phyloP scores from a whole-genome alignment of 179 eudicot species.

The Camellia oleifera region DNA sequence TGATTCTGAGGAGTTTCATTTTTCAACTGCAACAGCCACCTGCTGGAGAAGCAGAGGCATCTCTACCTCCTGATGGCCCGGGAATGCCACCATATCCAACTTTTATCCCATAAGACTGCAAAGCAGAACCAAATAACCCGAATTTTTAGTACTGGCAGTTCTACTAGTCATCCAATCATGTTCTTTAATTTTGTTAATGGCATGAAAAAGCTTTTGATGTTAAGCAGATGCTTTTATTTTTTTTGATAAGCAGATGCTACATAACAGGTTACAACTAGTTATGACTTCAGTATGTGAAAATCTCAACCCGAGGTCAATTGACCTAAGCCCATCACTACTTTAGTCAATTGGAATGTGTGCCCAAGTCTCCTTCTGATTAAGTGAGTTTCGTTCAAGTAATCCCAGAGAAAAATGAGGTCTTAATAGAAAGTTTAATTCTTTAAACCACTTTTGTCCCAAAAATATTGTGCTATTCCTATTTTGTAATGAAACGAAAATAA shows the following conservation, averaged over 20 bases:
- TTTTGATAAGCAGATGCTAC: neutral
- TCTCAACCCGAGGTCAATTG: neutral
- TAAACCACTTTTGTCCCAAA: neutral
- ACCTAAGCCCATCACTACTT: neutral
- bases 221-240: neutral
- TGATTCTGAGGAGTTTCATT: neutral
- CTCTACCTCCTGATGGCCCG: slow-evolving; percentile 60
- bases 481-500: neutral
- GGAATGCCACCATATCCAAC: slow-evolving; percentile 66
- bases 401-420: neutral
- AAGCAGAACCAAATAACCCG: slow-evolving; percentile 1
- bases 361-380: neutral
- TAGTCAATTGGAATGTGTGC: neutral
- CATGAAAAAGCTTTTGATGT: neutral
- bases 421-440: neutral
- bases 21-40: slow-evolving; percentile 59
- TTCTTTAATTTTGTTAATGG: neutral
- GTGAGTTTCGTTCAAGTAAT: no score
- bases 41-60: slow-evolving; percentile 46
- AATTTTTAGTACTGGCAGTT: neutral
- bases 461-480: neutral
- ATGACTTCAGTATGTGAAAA: neutral
- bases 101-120: slow-evolving; percentile 69
- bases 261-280: no score
- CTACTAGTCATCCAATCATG: neutral